A percentile compares a stretch with the other conserved stretches of the same genome.
phyloP scores from a whole-genome alignment of 768 basidiomycete genomes.

The Lentinula lateritia region DNA sequence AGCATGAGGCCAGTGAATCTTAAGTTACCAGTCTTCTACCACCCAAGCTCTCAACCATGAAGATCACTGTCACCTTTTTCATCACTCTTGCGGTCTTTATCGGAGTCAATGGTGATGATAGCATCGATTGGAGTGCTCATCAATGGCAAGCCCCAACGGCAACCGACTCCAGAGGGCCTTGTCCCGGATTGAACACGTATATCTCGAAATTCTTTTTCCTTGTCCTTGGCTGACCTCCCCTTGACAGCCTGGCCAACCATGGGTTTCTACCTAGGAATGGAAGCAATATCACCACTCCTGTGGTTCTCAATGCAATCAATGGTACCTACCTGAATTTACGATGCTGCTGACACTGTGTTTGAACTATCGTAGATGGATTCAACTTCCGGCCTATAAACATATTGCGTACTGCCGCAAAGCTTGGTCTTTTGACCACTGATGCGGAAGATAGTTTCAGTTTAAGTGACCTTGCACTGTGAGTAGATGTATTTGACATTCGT shows the following conservation, averaged over 20 bases:
- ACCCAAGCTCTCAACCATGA: neutral
- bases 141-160: neutral
- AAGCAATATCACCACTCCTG: conserved; percentile 5
- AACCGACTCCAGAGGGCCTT: conserved; percentile 4
- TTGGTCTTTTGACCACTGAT: conserved; percentile 12
- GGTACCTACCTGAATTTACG: neutral
- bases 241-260: conserved; percentile 8
- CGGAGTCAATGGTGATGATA: neutral
- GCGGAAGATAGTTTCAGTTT: conserved; percentile 13
- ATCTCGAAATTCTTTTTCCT: neutral
- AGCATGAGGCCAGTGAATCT: too few relatives aligned
- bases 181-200: conserved; percentile 9
- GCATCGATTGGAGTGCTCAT: conserved; percentile 3
- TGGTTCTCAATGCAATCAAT: conserved; percentile 3
- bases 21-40: neutral
- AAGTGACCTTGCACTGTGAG: conserved; percentile 12
- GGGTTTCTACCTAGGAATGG: conserved; percentile 9
- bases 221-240: neutral
- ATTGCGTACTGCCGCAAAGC: conserved; percentile 5
- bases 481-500: neutral
- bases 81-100: neutral
- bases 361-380: neutral
- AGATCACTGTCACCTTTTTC: neutral
- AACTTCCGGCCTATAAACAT: neutral
- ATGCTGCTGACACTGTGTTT: neutral